Base-by-base conservation (phyloP, 495 filamentous ascomycete genomes). In the Hypomontagnella submonticulosa region DNA sequence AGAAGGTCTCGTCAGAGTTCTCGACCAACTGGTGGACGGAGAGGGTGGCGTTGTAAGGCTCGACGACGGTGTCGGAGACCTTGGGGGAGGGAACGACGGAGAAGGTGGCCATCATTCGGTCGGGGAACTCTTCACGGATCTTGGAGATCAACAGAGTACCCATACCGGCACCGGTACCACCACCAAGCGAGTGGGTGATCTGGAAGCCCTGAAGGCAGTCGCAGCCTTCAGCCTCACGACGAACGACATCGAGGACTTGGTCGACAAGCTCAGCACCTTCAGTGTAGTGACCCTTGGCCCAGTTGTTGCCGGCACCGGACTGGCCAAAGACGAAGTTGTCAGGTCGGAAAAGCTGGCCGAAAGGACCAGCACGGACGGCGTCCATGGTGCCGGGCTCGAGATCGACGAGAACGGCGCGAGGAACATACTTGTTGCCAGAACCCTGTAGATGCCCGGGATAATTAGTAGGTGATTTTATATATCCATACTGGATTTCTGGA, bases 1-100 rank as follows among this genome's bases (percentile, higher is more conserved):
- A 99, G 91, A 99, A 99, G 79, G 95, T 99, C 91, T 98, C 95
- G 77, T 99, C 95, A 49, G 96, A 98, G 89, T 99, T 97, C 89
- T 99, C 95, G 77, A 99, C 96, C 67, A 99, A 88, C 87, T 99
- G 95, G 84, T 99, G 95, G 65, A 99, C 87, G 73, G 95, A 99
- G 66, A 99, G 90, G 72, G 95, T 99, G 74, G 95, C 95, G 81
- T 99, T 99, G 89, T 99, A 99, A 63, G 95, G 95, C 86, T 99
- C 95, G 77, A 99, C 95, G 73, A 99, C 95, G 79, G 95, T 99
- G 77, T 99, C 95, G 65, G 96, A 98, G 71, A 99, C 95, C 89
- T 98, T 99, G 75, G 95, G 95, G n/a, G 95, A 98, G 66, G 95
- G 95, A 49, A 99, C 89, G 74, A 99, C 95, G 75, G 95, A 99